phyloP scores from a whole-genome alignment of 139 green algal genomes.

The Limnomonas spitsbergensis region DNA sequence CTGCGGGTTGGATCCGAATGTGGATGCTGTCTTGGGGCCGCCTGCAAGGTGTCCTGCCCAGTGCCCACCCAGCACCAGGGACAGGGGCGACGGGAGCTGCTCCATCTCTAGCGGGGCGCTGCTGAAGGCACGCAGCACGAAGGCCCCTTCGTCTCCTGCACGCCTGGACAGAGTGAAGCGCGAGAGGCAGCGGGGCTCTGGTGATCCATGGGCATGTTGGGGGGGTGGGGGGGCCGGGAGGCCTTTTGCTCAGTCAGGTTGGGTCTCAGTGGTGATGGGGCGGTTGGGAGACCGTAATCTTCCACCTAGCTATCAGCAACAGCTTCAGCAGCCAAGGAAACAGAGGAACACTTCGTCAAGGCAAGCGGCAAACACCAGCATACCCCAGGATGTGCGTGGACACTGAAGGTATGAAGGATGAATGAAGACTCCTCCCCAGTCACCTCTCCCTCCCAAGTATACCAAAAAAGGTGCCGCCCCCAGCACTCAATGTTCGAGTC shows the following conservation, averaged over 20 bases:
- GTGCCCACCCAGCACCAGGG: conserved; percentile 38
- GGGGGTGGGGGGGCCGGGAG: not conserved
- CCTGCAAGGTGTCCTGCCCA: conserved; percentile 41
- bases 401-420: no score
- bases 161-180: conserved; percentile 13
- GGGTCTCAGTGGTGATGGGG: no score
- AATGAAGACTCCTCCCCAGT: no score
- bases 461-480: no score
- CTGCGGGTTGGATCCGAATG: conserved; percentile 60
- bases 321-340: no score
- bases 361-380: no score
- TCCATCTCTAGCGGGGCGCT: conserved; percentile 48
- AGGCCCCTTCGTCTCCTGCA: conserved; percentile 50
- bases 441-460: no score
- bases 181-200: not conserved
- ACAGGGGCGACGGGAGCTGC: conserved; percentile 51
- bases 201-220: not conserved
- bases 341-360: no score
- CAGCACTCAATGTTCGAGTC: no score
- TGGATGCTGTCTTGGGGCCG: conserved; percentile 23
- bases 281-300: no score
- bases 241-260: not conserved
- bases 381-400: no score
- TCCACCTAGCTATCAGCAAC: no score
- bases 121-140: conserved; percentile 48